phyloP scores from a whole-genome alignment of 2,329 filamentous ascomycete genomes.

The Diaporthe caulivora region DNA sequence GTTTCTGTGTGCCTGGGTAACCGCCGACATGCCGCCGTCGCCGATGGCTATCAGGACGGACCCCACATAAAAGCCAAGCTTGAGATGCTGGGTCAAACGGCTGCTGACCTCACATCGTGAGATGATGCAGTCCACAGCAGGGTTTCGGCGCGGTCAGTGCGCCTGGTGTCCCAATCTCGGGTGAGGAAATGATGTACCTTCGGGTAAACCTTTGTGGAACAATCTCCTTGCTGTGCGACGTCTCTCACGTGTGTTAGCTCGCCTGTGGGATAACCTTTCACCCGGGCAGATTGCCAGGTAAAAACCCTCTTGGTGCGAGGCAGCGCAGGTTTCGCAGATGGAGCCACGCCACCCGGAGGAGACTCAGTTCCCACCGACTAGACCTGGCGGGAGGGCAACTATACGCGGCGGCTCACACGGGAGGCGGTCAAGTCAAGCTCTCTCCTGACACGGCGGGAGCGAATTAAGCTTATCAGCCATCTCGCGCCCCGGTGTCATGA shows the following conservation, averaged over 20 bases:
- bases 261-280: slow-evolving; percentile 4
- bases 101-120: slow-evolving; percentile 7
- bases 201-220: slow-evolving; percentile 15
- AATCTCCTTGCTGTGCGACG: not conserved
- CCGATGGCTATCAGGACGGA: not conserved
- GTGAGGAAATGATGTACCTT: slow-evolving; percentile 10
- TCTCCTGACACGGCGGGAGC: slow-evolving; percentile 22
- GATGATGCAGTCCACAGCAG: slow-evolving; percentile 24
- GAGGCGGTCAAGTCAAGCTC: slow-evolving; percentile 20
- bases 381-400: not conserved
- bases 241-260: not conserved
- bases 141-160: slow-evolving; percentile 15
- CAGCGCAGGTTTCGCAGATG: not conserved
- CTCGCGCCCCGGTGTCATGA: not conserved
- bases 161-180: slow-evolving; percentile 4
- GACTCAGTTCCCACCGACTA: not conserved
- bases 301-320: not conserved
- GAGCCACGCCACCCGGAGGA: not conserved
- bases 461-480: slow-evolving; percentile 36
- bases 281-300: not conserved
- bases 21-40: slow-evolving; percentile 31
- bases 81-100: not conserved
- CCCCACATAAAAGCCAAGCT: not conserved
- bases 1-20: slow-evolving; percentile 18
- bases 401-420: slow-evolving; percentile 18